phyloP scores from a whole-genome alignment of 345 rosid species.

The Schrenkiella parvula region DNA sequence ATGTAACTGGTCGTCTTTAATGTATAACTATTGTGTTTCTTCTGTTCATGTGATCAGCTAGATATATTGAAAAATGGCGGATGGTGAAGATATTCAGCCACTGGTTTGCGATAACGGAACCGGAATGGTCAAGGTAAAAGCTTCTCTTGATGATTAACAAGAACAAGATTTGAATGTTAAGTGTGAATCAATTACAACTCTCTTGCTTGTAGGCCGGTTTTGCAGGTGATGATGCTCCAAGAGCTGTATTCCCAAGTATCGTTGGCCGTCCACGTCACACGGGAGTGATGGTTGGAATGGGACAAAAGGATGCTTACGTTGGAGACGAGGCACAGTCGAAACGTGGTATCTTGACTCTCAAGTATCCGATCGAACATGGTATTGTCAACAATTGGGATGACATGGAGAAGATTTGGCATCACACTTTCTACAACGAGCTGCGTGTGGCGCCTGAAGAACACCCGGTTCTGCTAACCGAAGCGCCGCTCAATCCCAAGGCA shows the following conservation, averaged over 20 bases:
- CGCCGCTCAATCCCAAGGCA: constrained; percentile 65
- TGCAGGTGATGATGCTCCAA: constrained; percentile 73
- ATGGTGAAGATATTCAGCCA: constrained; percentile 62
- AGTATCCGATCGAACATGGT: constrained; percentile 67
- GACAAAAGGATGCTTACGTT: constrained; percentile 58
- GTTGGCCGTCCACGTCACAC: constrained; percentile 68
- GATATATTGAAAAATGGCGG: constrained; percentile 46
- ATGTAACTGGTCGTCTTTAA: not conserved
- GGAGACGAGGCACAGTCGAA: constrained; percentile 75
- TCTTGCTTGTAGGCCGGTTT: constrained; percentile 51
- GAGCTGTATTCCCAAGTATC: constrained; percentile 71
- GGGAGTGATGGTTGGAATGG: constrained; percentile 72
- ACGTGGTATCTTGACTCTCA: constrained; percentile 64
- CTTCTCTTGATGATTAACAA: not conserved
- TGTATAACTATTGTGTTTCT: constrained; percentile 9
- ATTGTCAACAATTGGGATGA: constrained; percentile 71
- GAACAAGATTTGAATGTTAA: not conserved
- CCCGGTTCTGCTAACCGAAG: constrained; percentile 63
- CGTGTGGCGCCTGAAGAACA: constrained; percentile 71
- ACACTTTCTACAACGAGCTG: constrained; percentile 55
- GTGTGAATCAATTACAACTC: not conserved
- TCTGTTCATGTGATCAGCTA: constrained; percentile 11
- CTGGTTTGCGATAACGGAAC: constrained; percentile 65
- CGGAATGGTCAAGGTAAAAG: constrained; percentile 61
- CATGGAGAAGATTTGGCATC: constrained; percentile 71